Evolutionary conservation across 768 basidiomycete genomes (phyloP), one percentile per base, ranked within the genome.

Genomic region (Cytidiella melzeri): DNA sequence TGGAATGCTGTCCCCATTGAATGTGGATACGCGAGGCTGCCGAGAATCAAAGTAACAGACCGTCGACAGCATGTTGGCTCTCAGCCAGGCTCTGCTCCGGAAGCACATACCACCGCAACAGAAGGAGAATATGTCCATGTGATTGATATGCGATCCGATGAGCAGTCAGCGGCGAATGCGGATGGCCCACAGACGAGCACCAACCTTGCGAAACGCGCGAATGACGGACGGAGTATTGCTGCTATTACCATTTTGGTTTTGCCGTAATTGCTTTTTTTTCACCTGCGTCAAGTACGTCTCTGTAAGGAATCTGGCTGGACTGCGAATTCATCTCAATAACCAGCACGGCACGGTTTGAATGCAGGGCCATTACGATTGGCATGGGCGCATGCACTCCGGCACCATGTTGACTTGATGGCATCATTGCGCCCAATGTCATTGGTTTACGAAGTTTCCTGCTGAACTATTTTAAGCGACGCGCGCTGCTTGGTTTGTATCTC

Each of bases 1-100:
- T 92, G 87, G 85, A 76, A 73, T 24, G 61, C 90, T 26, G 74
- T 89, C 24, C 85, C 89, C 1, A 64, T 90, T 34, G 84, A 87
- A 51, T 88, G 86, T 62, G 89, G 89, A 27, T 69, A 78, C 55
- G 69, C 84, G 42, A 73, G 63, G 52, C 58, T 86, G 19, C 89
- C 89, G 13, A 66, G 68, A 20, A 74, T 92, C 55, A 76, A 69
- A 60, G 79, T 90, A 21, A 57, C 69, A n/a, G 68, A 78, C 30
- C 71, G 77, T 47, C 69, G 85, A 45, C 73, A 67, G 45, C 66
- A 57, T 5, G 57, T 65, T 15, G 54, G 52, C 41, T 56, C 57
- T 21, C 66, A 60, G 41, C 15, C 30, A 11, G 60, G 60, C 11
- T 50, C 53, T 42, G 63, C 39, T 15, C 36, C 44, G 15, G 34